phyloP scores from a whole-genome alignment of 2,329 filamentous ascomycete species.

The Metarhizium humberi region DNA sequence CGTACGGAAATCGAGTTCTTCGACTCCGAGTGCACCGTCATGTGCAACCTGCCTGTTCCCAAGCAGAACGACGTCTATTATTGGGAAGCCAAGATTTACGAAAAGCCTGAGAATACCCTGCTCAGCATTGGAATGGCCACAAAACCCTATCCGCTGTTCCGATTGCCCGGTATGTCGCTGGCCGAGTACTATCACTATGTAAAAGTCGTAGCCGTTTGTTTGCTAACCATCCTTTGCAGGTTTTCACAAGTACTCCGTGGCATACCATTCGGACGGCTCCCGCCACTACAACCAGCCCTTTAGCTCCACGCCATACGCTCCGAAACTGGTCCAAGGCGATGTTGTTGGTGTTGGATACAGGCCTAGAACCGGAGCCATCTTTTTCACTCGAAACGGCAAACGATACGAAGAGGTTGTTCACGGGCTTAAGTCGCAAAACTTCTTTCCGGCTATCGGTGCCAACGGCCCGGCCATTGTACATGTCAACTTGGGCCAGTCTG shows the following conservation, averaged over 20 bases:
- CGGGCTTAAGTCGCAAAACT: conserved; percentile 88
- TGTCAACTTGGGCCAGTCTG: conserved; percentile 95
- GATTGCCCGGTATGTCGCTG: conserved; percentile 67
- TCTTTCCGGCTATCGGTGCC: conserved; percentile 94
- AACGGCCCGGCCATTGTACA: conserved; percentile 89
- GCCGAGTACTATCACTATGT: background rate
- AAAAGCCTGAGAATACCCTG: conserved; percentile 82
- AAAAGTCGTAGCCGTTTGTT: background rate
- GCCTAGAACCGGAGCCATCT: conserved; percentile 86
- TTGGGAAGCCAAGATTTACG: conserved; percentile 98
- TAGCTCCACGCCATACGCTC: conserved; percentile 67
- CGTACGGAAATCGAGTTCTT: conserved; percentile 98
- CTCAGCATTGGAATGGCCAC: conserved; percentile 92
- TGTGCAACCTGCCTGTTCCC: conserved; percentile 91
- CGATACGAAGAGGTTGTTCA: conserved; percentile 91
- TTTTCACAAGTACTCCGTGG: conserved; percentile 85
- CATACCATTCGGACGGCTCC: conserved; percentile 80
- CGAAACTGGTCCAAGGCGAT: conserved; percentile 81
- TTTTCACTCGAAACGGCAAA: conserved; percentile 98
- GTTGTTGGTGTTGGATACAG: conserved; percentile 94
- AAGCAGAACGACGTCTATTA: conserved; percentile 99
- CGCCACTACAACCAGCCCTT: conserved; percentile 94
- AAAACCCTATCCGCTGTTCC: conserved; percentile 92
- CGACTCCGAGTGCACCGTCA: conserved; percentile 93
- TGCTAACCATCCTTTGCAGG: conserved; percentile 32